Base-by-base conservation (phyloP, 2,329 filamentous ascomycete species). In the Sclerotinia spermophila region DNA sequence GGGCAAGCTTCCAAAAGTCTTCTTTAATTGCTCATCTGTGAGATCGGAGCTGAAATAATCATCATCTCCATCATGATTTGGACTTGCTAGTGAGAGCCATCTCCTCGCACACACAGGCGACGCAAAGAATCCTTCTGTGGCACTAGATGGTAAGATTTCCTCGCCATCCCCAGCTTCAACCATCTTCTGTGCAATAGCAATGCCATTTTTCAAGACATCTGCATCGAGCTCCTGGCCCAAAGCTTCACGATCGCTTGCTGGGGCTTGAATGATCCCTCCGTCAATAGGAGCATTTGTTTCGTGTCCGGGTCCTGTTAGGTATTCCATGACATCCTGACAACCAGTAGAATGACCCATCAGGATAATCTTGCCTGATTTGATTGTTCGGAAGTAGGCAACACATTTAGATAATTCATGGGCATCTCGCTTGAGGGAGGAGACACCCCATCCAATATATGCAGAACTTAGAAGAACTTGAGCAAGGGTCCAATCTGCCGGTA, bases 291-390 rank as follows among this genome's bases (percentile, higher is more conserved):
- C 81, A 6, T 85, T 80, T 10, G 75, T 72, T 61, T 75, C 72
- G 44, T 75, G 71, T n/a, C 74, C 75, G 2, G 72, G n/a, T 33
- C 78, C 78, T 11, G 76, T 78, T 7, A 90, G 78, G 74, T 92
- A 92, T 75, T 90, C 86, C 81, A 92, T 84, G 19, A 88, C 83
- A 77, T 91, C 89, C 79, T 92, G 90, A 75, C 87, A 90, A 0
- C 90, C 90, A 0, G 90, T 92, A 2, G 86, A 89, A 75, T 91
- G 89, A 3, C 90, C 90, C 86, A 92, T 89, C 21, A 92, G 79
- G 38, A 90, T 86, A n/a, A 92, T 79, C 68, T 87, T 89, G 1
- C 82, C 82, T 5, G 77, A 77, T 1, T 82, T 82, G 13, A 77
- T 73, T n/a, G 71, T 69, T 10, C 80, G 79, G 75, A 87, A 84